These are phyloP conservation scores for Microcera coccophila DNA, from an alignment of 2,329 filamentous ascomycete species.

Conservation along the genomic window DNA sequence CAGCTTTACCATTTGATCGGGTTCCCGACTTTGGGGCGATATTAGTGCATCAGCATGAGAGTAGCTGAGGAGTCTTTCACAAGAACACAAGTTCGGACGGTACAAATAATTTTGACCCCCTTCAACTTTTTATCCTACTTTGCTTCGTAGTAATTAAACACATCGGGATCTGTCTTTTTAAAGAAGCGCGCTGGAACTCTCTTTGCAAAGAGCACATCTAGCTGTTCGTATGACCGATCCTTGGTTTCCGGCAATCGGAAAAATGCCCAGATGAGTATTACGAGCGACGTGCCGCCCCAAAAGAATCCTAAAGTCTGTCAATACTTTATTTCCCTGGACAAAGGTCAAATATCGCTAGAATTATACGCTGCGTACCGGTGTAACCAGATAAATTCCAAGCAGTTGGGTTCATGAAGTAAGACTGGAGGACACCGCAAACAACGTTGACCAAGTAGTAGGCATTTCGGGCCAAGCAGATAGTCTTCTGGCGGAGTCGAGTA, in stretches of 20 bases:
- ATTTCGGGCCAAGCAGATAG: constrained; percentile 39
- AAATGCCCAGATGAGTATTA: constrained; percentile 40
- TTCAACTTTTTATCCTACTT: constrained; percentile 65
- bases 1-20: too few species aligned
- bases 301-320: constrained; percentile 36
- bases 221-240: constrained; percentile 42
- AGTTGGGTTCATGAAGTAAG: constrained; percentile 36
- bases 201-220: constrained; percentile 43
- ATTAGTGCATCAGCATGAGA: too few species aligned
- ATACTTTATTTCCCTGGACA: neutral
- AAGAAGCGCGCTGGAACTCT: constrained; percentile 56
- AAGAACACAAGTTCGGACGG: too few species aligned
- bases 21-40: too few species aligned
- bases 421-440: constrained; percentile 37
- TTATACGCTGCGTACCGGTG: constrained; percentile 31
- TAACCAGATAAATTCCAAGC: constrained; percentile 40
- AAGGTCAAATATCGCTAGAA: neutral
- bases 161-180: constrained; percentile 55
- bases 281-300: constrained; percentile 35
- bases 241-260: constrained; percentile 45
- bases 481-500: constrained; percentile 41
- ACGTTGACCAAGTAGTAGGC: constrained; percentile 41
- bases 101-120: too few species aligned
- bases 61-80: too few species aligned
- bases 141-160: constrained; percentile 60